Conservation (phyloP, 768 basidiomycete genomes). For the Pluteus cervinus region DNA sequence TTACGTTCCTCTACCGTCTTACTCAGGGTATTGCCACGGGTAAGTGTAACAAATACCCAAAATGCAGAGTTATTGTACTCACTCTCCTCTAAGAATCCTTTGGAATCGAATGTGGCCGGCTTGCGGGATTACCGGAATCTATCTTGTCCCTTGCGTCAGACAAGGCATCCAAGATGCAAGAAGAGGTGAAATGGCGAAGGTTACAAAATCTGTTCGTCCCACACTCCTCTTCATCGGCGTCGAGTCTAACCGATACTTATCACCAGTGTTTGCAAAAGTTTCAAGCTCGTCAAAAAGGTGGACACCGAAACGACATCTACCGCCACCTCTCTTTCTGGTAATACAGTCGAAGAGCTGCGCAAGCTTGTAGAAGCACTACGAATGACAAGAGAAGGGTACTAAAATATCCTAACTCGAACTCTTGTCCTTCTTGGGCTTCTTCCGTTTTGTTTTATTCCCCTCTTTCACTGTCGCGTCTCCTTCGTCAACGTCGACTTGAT, state of each 20-base stretch:
- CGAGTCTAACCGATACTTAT: too few relatives aligned
- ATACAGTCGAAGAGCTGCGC: conserved; percentile 18
- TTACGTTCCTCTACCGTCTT: conserved; percentile 84
- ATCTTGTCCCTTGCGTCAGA: conserved; percentile 58
- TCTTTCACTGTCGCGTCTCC: conserved; percentile 17
- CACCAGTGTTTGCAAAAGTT: too few relatives aligned
- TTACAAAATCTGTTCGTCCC: conserved; percentile 42
- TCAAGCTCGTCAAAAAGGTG: too few relatives aligned
- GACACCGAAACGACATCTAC: too few relatives aligned
- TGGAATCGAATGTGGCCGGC: conserved; percentile 86
- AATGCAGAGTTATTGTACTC: neutral
- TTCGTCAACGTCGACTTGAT: conserved; percentile 8
- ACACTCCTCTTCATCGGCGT: neutral
- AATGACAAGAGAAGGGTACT: neutral
- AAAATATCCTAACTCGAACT: neutral
- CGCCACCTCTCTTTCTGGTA: too few relatives aligned
- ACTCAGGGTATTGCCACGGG: conserved; percentile 64
- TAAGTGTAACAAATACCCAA: conserved; percentile 9
- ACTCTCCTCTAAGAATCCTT: conserved; percentile 54
- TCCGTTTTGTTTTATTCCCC: conserved; percentile 18
- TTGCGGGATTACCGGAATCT: conserved; percentile 74
- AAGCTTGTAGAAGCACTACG: conserved; percentile 15
- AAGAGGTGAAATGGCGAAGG: conserved; percentile 41
- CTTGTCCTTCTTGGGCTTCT: conserved; percentile 24
- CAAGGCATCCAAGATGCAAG: conserved; percentile 50